phyloP scores from a whole-genome alignment of 768 basidiomycete genomes.

The Hemileccinum rubropunctum region DNA sequence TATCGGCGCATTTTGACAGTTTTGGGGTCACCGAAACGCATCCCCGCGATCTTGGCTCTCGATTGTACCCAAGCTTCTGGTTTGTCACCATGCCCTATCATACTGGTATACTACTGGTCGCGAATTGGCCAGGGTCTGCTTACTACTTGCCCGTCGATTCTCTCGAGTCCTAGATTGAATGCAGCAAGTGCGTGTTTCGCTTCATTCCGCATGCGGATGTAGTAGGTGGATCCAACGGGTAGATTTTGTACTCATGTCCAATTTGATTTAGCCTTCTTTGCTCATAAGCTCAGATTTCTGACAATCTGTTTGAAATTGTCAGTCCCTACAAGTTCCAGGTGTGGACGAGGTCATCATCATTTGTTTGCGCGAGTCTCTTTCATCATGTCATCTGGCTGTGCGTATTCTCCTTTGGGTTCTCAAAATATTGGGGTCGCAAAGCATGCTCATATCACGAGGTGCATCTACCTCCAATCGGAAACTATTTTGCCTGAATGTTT shows the following conservation, averaged over 20 bases:
- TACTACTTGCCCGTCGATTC: constrained; percentile 10
- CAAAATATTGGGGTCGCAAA: constrained; percentile 11
- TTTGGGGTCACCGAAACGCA: constrained; percentile 28
- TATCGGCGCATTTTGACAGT: constrained; percentile 27
- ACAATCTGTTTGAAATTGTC: constrained; percentile 18
- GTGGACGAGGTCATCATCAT: too few species aligned
- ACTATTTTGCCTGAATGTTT: neutral
- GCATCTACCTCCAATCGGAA: constrained; percentile 7
- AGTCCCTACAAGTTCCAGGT: constrained; percentile 13
- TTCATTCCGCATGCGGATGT: constrained; percentile 11
- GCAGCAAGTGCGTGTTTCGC: constrained; percentile 19
- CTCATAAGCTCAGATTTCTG: too few species aligned
- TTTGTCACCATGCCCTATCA: neutral
- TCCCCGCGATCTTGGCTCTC: neutral
- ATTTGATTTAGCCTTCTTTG: constrained; percentile 1
- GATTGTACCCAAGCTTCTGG: too few species aligned
- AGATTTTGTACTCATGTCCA: neutral
- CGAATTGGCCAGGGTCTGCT: constrained; percentile 15
- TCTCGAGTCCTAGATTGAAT: constrained; percentile 5
- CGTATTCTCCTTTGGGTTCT: constrained; percentile 21
- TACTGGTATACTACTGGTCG: neutral
- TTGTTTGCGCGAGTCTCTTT: neutral
- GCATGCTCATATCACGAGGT: constrained; percentile 19
- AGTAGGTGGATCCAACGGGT: constrained; percentile 12
- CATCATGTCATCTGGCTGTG: constrained; percentile 23